Evolutionary conservation across 2,329 filamentous ascomycete species (phyloP), one percentile per base, ranked within the genome.

Genomic region (Pestalotiopsis sp.): DNA sequence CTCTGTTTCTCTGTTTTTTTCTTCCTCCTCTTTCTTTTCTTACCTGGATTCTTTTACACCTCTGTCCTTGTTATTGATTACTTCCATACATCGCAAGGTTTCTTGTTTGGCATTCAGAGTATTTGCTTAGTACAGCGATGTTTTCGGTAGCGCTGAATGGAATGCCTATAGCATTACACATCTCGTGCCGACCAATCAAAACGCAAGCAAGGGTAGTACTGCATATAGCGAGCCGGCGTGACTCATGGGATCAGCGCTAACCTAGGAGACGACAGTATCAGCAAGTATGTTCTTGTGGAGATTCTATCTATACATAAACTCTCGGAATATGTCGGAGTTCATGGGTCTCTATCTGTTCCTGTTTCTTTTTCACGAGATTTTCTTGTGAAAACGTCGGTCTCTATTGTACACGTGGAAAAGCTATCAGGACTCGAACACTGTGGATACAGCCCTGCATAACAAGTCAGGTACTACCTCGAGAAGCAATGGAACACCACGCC

Each of bases 401-500:
- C n/a, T n/a, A n/a, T n/a, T n/a, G n/a, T n/a, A n/a, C n/a, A n/a
- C n/a, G n/a, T n/a, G n/a, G n/a, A n/a, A n/a, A n/a, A n/a, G n/a
- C n/a, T n/a, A 10, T 20, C 44, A 52, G 20, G 20, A n/a, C 17
- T 9, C 17, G 10, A n/a, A 3, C n/a, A 52, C n/a, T 9, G 30
- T 9, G 7, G 2, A 35, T 35, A 35, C 44, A 52, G 22, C 9
- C 7, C 14, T 52, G 44, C 44, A 52, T 52, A 7, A 9, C 10
- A n/a, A 22, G 7, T 20, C 17, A 9, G 22, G 17, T 52, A 52
- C 9, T n/a, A n/a, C 20, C 3, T 10, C 7, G 5, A 20, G 2
- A 26, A 26, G 4, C 26, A 10, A 67, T 67, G 66, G 56, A 69
- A 9, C 60, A 71, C 26, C 64, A 69, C 64, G 30, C 57, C 26